Evolutionary conservation across 495 filamentous ascomycete species (phyloP).

Genomic region (Neurospora sp.): DNA sequence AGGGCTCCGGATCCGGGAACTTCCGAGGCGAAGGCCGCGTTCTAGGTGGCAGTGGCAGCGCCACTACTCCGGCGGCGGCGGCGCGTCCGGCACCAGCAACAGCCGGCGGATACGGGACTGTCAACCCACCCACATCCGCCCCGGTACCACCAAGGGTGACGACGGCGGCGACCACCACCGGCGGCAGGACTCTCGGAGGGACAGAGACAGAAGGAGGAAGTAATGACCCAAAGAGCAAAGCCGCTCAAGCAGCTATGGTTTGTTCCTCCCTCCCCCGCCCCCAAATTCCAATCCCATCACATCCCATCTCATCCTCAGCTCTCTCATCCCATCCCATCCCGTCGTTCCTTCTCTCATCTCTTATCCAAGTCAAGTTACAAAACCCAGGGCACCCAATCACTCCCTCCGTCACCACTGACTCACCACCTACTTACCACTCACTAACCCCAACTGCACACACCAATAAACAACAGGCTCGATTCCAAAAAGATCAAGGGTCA

Average conservation of each 20-base stretch:
- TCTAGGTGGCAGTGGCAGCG: conserved; percentile 31
- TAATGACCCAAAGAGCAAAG: conserved; percentile 42
- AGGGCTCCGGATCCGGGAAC: conserved; percentile 28
- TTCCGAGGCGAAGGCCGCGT: conserved; percentile 47
- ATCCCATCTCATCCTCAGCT: neutral
- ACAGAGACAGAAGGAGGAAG: conserved; percentile 15
- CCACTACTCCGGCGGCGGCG: conserved; percentile 2
- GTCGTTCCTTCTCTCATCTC: neutral
- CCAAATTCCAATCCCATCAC: neutral
- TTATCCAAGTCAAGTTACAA: neutral
- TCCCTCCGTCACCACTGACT: neutral
- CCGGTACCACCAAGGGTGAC: neutral
- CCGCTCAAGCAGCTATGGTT: conserved; percentile 62
- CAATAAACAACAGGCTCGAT: conserved; percentile 30
- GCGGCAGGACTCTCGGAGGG: neutral
- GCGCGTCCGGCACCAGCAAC: neutral
- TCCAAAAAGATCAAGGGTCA: conserved; percentile 23
- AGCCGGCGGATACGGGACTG: neutral
- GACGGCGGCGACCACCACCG: neutral
- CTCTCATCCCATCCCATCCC: neutral
- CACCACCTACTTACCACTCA: neutral
- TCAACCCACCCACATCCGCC: neutral
- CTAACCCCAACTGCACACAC: neutral
- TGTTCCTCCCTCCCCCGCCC: neutral
- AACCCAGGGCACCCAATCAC: neutral